Evolutionary conservation across 2,329 filamentous ascomycete genomes (phyloP).

Genomic region (Nakataea oryzae): DNA sequence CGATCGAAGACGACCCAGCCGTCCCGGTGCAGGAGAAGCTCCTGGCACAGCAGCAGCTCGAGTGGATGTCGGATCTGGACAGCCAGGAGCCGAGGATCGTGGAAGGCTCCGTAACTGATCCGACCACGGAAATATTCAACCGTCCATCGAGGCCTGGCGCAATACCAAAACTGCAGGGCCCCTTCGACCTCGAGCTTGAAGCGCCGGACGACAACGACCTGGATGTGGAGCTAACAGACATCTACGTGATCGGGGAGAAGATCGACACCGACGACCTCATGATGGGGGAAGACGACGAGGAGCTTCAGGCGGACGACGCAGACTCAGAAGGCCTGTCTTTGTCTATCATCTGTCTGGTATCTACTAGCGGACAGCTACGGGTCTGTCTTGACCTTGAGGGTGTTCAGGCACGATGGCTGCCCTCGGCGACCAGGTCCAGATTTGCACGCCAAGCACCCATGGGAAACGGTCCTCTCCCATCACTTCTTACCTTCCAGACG

Average conservation of each 20-base stretch:
- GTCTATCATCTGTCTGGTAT: slow-evolving; percentile 47
- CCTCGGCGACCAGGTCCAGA: slow-evolving; percentile 42
- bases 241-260: slow-evolving; percentile 52
- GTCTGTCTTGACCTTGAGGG: slow-evolving; percentile 52
- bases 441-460: slow-evolving; percentile 16
- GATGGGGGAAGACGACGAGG: slow-evolving; percentile 52
- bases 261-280: slow-evolving; percentile 49
- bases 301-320: slow-evolving; percentile 40
- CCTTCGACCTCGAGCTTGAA: slow-evolving; percentile 46
- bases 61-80: slow-evolving; percentile 59
- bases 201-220: slow-evolving; percentile 42
- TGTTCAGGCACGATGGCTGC: slow-evolving; percentile 56
- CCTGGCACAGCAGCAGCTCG: slow-evolving; percentile 52
- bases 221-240: slow-evolving; percentile 48
- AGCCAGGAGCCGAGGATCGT: slow-evolving; percentile 48
- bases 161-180: slow-evolving; percentile 51
- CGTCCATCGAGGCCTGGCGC: slow-evolving; percentile 46
- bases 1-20: slow-evolving; percentile 47
- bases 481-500: slow-evolving; percentile 50
- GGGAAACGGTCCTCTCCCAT: slow-evolving; percentile 20
- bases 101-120: slow-evolving; percentile 37
- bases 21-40: slow-evolving; percentile 42
- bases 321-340: slow-evolving; percentile 51
- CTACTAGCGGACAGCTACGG: slow-evolving; percentile 49
- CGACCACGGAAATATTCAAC: slow-evolving; percentile 42